phyloP scores from a whole-genome alignment of 164 flowering plant species.

The Brasenia schreberi region DNA sequence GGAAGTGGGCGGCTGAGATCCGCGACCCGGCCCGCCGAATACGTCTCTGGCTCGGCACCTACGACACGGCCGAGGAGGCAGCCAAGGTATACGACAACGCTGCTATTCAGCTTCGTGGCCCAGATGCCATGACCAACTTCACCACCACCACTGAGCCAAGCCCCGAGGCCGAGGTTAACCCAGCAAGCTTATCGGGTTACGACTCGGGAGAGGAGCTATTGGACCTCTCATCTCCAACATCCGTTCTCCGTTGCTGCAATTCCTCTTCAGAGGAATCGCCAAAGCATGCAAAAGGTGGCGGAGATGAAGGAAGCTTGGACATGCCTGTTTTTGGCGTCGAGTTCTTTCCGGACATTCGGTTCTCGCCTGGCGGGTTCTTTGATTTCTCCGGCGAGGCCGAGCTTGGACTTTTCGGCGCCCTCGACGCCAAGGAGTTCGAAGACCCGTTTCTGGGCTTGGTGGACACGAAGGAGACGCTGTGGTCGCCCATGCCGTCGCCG shows the following conservation, averaged over 20 bases:
- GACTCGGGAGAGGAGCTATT: slow-evolving; percentile 47
- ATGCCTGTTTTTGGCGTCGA: background rate
- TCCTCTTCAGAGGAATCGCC: slow-evolving; percentile 3
- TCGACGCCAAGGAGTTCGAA: slow-evolving; percentile 10
- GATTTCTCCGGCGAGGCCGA: background rate
- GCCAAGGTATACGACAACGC: slow-evolving; percentile 81
- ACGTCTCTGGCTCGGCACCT: slow-evolving; percentile 84
- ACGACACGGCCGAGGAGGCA: slow-evolving; percentile 82
- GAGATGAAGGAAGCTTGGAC: background rate
- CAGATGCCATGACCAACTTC: slow-evolving; percentile 72
- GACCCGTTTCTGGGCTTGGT: slow-evolving; percentile 13
- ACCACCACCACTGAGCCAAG: slow-evolving; percentile 7
- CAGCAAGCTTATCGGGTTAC: slow-evolving; percentile 20
- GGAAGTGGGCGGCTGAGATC: slow-evolving; percentile 97
- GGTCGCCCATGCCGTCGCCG: background rate
- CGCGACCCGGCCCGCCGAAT: slow-evolving; percentile 58
- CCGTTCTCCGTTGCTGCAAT: slow-evolving; percentile 36
- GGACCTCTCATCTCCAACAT: slow-evolving; percentile 47
- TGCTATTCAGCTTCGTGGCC: slow-evolving; percentile 72
- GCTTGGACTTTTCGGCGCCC: background rate
- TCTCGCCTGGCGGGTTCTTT: background rate
- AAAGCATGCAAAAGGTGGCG: background rate
- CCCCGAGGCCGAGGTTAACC: slow-evolving; percentile 8
- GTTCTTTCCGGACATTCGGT: background rate
- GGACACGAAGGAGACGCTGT: background rate